Evolutionary conservation across 257 asterid species (phyloP), one percentile per base, ranked within the genome.

Genomic region (Nicotiana knightiana): DNA sequence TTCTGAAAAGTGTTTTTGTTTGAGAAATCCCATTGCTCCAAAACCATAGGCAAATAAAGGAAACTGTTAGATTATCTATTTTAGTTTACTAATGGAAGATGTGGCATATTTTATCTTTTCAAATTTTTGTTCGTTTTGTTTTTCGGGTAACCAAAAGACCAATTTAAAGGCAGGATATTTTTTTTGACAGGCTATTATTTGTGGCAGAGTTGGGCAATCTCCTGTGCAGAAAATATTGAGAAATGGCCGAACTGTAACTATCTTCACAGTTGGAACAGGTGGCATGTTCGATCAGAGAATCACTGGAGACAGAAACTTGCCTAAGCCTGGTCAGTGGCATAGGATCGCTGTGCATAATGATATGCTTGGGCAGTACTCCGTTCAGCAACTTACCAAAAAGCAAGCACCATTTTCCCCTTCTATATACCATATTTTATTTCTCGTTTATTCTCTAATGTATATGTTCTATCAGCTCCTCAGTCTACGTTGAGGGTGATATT

Each of bases 261-360:
- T 91, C 33, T 96, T 96, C 84, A 93, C 97, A 0, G 99, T 94
- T 66, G 99, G 98, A 85, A 94, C 99, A 59, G 98, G 99, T 58
- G 99, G 99, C 68, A 88, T 96, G 97, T 93, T 68, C 62, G 99
- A 96, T 89, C 99, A 96, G 90, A 90, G 98, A 86, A 79, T 86
- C 53, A 28, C 84, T 26, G 94, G 90, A 81, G 87, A 85, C 17
- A 81, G 58, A 37, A 89, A 92, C 88, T 85, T 90, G 86, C 93
- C 98, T 18, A 94, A 87, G 84, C 99, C 98, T 71, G 97, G 90
- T 85, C 99, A 96, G 79, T 96, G 98, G 99, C 99, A 96, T 90
- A 96, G 98, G 11, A 79, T 96, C 80, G 98, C 98, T 13, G 97
- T 96, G 80, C 99, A 96, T 84, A 96, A 96, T 85, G 92, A 96